phyloP scores from a whole-genome alignment of 495 filamentous ascomycete genomes.

The Peziza echinospora region DNA sequence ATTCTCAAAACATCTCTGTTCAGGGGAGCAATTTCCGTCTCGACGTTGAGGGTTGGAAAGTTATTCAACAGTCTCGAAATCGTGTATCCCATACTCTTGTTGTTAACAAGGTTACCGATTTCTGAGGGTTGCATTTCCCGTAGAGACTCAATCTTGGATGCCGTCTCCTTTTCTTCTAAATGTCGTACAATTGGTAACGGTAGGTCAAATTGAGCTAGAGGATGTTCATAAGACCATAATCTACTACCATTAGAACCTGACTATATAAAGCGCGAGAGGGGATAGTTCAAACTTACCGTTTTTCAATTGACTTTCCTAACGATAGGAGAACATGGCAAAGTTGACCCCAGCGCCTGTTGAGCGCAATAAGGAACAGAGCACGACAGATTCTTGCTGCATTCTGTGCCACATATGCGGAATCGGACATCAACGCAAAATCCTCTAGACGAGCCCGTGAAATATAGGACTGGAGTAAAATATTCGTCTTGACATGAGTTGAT shows the following conservation, averaged over 20 bases:
- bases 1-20: slow-evolving; percentile 87
- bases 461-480: slow-evolving; percentile 81
- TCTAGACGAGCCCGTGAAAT: slow-evolving; percentile 76
- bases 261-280: neutral
- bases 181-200: slow-evolving; percentile 63
- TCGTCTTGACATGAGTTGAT: slow-evolving; percentile 72
- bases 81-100: slow-evolving; percentile 59
- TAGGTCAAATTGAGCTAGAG: slow-evolving; percentile 83
- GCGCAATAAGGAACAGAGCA: slow-evolving; percentile 87
- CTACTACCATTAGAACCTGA: slow-evolving; percentile 15
- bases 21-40: slow-evolving; percentile 82
- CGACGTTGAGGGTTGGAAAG: slow-evolving; percentile 77
- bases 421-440: slow-evolving; percentile 80
- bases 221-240: slow-evolving; percentile 85
- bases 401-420: slow-evolving; percentile 85
- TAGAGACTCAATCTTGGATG: slow-evolving; percentile 55
- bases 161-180: slow-evolving; percentile 51
- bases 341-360: slow-evolving; percentile 84
- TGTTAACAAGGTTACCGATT: slow-evolving; percentile 81
- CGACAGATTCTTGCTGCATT: slow-evolving; percentile 87
- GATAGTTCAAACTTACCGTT: slow-evolving; percentile 23
- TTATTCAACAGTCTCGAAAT: slow-evolving; percentile 65
- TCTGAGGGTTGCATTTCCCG: slow-evolving; percentile 81
- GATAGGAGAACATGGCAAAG: slow-evolving; percentile 77
- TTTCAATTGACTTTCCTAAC: slow-evolving; percentile 90